These are phyloP conservation scores for Boletus barrowsii DNA, from an alignment of 768 basidiomycete genomes.

Conservation along the genomic window DNA sequence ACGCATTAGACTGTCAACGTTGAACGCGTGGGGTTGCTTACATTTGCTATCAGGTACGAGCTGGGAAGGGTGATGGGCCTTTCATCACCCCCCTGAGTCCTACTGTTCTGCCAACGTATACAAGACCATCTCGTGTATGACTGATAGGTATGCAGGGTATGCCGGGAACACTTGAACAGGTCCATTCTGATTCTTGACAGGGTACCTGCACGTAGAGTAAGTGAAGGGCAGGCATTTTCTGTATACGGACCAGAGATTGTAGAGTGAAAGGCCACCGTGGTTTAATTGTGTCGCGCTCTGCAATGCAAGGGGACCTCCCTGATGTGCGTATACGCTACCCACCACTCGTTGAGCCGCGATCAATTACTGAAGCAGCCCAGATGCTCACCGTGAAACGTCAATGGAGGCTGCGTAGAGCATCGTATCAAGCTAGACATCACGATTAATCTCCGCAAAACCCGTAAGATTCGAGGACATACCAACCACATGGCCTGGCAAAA, in stretches of 20 bases:
- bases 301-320: slow-evolving; percentile 50
- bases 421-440: slow-evolving; percentile 4
- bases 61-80: background rate
- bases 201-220: slow-evolving; percentile 36
- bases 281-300: slow-evolving; percentile 43
- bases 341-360: background rate
- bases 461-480: slow-evolving; percentile 27
- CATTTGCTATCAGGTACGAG: background rate
- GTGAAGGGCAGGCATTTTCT: background rate
- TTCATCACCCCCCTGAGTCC: too few species aligned
- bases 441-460: background rate
- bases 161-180: slow-evolving; percentile 50
- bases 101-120: too few species aligned
- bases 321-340: slow-evolving; percentile 49
- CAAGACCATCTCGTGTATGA: too few species aligned
- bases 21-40: background rate
- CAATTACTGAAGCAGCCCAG: background rate
- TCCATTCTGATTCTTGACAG: slow-evolving; percentile 46
- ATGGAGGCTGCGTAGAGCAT: slow-evolving; percentile 32
- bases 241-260: slow-evolving; percentile 42
- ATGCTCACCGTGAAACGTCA: slow-evolving; percentile 43
- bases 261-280: slow-evolving; percentile 36
- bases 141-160: slow-evolving; percentile 50
- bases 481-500: slow-evolving; percentile 57
- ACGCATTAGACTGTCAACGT: background rate